Evolutionary conservation across 1,284 basidiomycete genomes (phyloP).

Genomic region (Thelephora terrestris): DNA sequence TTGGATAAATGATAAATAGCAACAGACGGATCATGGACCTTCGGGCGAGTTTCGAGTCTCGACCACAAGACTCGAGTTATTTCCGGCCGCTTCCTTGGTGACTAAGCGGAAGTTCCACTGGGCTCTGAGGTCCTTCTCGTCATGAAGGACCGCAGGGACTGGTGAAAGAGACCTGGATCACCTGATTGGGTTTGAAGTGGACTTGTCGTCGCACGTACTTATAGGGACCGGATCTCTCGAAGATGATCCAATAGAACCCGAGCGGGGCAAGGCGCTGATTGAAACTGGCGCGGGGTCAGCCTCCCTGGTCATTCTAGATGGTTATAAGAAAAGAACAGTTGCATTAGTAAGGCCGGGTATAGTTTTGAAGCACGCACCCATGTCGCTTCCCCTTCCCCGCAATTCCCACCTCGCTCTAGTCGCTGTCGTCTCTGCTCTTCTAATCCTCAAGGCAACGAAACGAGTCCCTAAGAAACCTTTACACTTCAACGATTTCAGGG

Average conservation of each 20-base stretch:
- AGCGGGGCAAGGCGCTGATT: neutral
- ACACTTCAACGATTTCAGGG: too few species aligned
- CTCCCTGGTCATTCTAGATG: neutral
- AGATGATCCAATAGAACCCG: neutral
- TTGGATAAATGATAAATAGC: slow-evolving; percentile 86
- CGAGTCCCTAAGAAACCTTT: too few species aligned
- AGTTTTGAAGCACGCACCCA: too few species aligned
- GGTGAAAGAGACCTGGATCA: neutral
- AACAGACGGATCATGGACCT: slow-evolving; percentile 94
- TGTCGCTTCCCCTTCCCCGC: too few species aligned
- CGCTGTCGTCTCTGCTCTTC: too few species aligned
- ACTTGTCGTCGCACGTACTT: neutral
- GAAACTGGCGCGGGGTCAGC: neutral
- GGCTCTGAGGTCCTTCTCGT: slow-evolving; percentile 61
- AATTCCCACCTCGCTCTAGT: too few species aligned
- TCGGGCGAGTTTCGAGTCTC: slow-evolving; percentile 82
- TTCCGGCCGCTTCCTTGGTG: slow-evolving; percentile 41
- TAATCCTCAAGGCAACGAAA: too few species aligned
- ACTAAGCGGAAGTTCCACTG: slow-evolving; percentile 73
- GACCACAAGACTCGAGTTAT: slow-evolving; percentile 67
- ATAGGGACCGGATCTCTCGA: neutral
- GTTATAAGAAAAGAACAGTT: neutral
- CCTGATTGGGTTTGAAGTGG: too few species aligned
- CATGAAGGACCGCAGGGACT: slow-evolving; percentile 26
- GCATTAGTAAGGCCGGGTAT: too few species aligned